A percentile compares a stretch with the other conserved stretches of the same genome.
Conservation (phyloP, 441 rosid genomes). For the Populus hybrid region DNA sequence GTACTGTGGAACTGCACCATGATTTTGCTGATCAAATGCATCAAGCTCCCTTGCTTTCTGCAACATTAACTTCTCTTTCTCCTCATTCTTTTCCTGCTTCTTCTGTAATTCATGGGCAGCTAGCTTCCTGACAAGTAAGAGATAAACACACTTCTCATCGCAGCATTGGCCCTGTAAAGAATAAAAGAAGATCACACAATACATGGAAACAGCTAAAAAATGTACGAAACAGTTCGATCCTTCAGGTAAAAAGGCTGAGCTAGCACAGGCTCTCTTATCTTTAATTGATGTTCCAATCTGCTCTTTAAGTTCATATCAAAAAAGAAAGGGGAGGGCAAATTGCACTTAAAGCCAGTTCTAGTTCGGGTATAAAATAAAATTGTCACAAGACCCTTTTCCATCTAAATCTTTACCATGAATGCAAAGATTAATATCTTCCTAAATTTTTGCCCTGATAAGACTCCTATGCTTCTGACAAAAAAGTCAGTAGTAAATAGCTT, state of each 20-base stretch:
- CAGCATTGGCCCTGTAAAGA: not conserved
- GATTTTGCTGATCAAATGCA: conserved; percentile 90
- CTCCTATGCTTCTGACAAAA: not conserved
- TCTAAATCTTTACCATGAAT: not conserved
- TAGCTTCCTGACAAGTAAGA: conserved; percentile 47
- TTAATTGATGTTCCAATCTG: not conserved
- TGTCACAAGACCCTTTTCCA: not conserved
- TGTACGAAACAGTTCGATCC: not conserved
- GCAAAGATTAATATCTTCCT: not conserved
- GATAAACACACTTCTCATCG: conserved; percentile 11
- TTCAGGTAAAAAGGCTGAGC: not conserved
- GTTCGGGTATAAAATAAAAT: not conserved
- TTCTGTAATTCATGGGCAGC: conserved; percentile 70
- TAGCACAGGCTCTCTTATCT: not conserved
- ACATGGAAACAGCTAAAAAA: not conserved
- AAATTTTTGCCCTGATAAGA: not conserved
- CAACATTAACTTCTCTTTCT: conserved; percentile 55
- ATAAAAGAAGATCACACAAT: not conserved
- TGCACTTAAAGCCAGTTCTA: no score
- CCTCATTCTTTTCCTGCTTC: conserved; percentile 80
- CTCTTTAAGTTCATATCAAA: no score
- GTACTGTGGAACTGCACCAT: conserved; percentile 81
- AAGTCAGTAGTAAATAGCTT: not conserved
- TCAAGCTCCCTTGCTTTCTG: conserved; percentile 80
- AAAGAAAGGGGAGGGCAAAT: no score